phyloP scores from a whole-genome alignment of 805 yeast genomes.

The Wickerhamomyces queroliae region DNA sequence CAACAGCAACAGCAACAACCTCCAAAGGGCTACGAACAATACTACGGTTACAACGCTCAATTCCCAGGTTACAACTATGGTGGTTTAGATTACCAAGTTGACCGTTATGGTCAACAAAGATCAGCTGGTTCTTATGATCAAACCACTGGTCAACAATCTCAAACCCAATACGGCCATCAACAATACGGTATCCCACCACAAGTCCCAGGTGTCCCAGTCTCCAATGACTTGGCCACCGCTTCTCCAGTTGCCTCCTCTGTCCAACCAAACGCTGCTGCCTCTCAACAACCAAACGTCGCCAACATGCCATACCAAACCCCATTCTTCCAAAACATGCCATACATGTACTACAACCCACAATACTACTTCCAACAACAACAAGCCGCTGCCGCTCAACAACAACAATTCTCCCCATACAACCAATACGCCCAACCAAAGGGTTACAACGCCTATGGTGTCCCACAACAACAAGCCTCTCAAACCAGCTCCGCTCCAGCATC shows the following conservation, averaged over 20 bases:
- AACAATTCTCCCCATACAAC: slow-evolving; percentile 6
- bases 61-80: slow-evolving; percentile 1
- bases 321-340: slow-evolving; percentile 16
- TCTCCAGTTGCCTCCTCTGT: slow-evolving; percentile 23
- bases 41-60: slow-evolving; percentile 2
- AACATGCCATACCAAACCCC: slow-evolving; percentile 18
- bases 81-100: background rate
- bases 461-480: slow-evolving; percentile 4
- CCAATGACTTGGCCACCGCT: slow-evolving; percentile 9
- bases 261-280: slow-evolving; percentile 18
- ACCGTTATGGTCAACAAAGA: slow-evolving; percentile 1
- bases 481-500: background rate
- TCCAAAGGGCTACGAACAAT: slow-evolving; percentile 17
- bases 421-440: slow-evolving; percentile 15
- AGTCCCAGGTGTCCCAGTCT: slow-evolving; percentile 3
- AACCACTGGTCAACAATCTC: slow-evolving; percentile 9
- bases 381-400: slow-evolving; percentile 9
- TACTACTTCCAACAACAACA: slow-evolving; percentile 12
- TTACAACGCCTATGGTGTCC: slow-evolving; percentile 15
- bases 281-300: slow-evolving; percentile 18
- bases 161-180: slow-evolving; percentile 17
- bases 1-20: slow-evolving; percentile 15
- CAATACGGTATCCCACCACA: slow-evolving; percentile 23
- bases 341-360: slow-evolving; percentile 22
- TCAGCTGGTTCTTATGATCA: background rate